A percentile compares a stretch with the other conserved stretches of the same genome.
Conservation (phyloP, 805 yeast species). For the Cyberlindnera maritima region DNA sequence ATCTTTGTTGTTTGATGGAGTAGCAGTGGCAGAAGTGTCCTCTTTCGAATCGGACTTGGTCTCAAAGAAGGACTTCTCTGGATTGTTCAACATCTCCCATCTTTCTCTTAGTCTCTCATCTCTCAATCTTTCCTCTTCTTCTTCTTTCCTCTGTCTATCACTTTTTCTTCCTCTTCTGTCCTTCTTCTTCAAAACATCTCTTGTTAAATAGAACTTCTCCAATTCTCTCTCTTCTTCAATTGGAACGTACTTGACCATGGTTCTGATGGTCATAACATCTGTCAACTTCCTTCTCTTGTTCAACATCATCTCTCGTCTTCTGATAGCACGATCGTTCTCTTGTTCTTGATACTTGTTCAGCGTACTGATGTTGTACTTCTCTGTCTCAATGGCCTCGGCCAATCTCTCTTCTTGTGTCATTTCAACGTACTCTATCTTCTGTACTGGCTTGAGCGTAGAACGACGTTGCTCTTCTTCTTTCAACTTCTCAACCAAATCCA, state of each 20-base stretch:
- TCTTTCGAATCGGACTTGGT: neutral
- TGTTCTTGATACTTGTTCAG: constrained; percentile 78
- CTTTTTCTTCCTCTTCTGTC: constrained; percentile 42
- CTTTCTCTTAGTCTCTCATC: constrained; percentile 29
- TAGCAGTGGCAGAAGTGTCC: neutral
- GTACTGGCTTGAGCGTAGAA: constrained; percentile 40
- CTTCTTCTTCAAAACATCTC: constrained; percentile 40
- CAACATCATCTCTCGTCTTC: constrained; percentile 68
- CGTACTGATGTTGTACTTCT: constrained; percentile 68
- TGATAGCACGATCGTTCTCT: constrained; percentile 76
- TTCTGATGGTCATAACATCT: constrained; percentile 53
- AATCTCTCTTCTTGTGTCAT: constrained; percentile 42
- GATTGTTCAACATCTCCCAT: constrained; percentile 22
- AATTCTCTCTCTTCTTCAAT: constrained; percentile 63
- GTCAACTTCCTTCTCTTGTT: constrained; percentile 61
- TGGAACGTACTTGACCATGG: constrained; percentile 49
- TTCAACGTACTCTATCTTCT: constrained; percentile 40
- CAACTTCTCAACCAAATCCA: constrained; percentile 71
- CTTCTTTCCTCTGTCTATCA: constrained; percentile 40
- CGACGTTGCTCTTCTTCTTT: constrained; percentile 64
- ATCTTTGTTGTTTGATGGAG: too few relatives aligned
- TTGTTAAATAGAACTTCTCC: constrained; percentile 37
- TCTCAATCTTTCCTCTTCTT: constrained; percentile 31
- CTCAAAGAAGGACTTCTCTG: constrained; percentile 9
- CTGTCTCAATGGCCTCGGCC: constrained; percentile 87